Base-by-base conservation (phyloP, 176 grass and related monocot genomes). In the Calamus simplicifolius region DNA sequence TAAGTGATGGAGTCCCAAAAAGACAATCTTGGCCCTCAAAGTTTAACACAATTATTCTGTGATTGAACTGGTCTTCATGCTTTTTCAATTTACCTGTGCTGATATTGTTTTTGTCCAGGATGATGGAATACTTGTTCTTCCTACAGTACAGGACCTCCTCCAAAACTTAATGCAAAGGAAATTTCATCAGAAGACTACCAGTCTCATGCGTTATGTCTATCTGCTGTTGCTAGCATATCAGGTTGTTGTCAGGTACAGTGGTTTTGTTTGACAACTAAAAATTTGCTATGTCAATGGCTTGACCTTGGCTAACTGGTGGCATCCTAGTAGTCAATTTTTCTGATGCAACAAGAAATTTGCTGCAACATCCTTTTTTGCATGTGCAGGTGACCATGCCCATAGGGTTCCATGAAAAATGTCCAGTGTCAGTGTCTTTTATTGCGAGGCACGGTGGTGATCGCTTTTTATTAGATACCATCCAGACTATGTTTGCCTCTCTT, bases 41-140 rank as follows among this genome's bases (percentile, higher is more conserved):
- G 1, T 43, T 13, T 43, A 43, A 1, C 35, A 43, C 35, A 43
- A 10, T 3, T 43, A 43, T 43, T 43, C 35, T 43, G 8, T 43
- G 35, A 43, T 43, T 43, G 35, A 43, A 12, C 8, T 43, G 35
- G 35, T 43, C 35, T 10, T 13, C 35, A 3, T 10, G 0, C 7
- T 43, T 43, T 43, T 43, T 7, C 35, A 13, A 3, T 1, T 43
- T 43, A 43, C 6, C 35, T 10, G 12, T 43, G 8, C 2, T 43
- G 35, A 43, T 43, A 3, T 43, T 70, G 29, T 55, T 79, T 28
- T 69, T 82, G 61, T 63, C 56, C 80, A 98, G 94, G 88, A 98
- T 80, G 94, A 98, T 85, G 85, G 85, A 57, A 83, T 98, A 83
- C 69, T 98, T 56, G 81, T 98, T 49, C 76, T 98, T 70, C 94